Percentiles rank a stretch among this genome's conserved stretches.
Conservation (phyloP, 2,329 filamentous ascomycete species). For the Colletotrichum caudatum region DNA sequence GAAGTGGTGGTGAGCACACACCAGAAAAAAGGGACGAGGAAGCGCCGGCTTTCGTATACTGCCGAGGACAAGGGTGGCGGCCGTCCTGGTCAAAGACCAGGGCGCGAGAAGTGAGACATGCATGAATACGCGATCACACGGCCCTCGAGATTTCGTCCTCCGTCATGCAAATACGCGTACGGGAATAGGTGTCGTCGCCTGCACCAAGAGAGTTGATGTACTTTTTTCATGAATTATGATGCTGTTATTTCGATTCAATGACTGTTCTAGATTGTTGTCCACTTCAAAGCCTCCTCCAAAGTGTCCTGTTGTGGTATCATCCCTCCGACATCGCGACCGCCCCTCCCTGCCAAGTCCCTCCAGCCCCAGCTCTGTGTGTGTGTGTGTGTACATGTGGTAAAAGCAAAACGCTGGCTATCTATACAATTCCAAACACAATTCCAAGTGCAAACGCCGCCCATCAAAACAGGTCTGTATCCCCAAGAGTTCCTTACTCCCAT, state of each 20-base stretch:
- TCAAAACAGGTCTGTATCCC: not conserved
- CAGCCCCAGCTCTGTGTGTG: no score
- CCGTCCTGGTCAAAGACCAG: not conserved
- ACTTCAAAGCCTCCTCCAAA: not conserved
- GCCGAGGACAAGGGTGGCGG: no score
- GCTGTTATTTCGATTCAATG: constrained; percentile 8
- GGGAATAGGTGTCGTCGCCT: not conserved
- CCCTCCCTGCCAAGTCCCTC: not conserved
- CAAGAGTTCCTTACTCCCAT: constrained; percentile 51
- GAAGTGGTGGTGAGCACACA: not conserved
- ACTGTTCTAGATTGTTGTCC: constrained; percentile 14
- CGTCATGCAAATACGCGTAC: not conserved
- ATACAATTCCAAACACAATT: not conserved
- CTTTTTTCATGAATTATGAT: constrained; percentile 2
- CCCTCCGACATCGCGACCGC: constrained; percentile 1
- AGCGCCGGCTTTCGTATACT: not conserved
- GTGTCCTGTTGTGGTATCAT: constrained; percentile 29
- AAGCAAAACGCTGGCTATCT: constrained; percentile 31
- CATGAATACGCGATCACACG: constrained; percentile 30
- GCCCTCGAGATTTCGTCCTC: not conserved
- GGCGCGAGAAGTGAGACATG: constrained; percentile 31
- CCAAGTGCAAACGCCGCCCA: not conserved
- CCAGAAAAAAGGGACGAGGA: not conserved
- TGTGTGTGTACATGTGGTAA: constrained; percentile 12
- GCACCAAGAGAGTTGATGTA: not conserved